A percentile compares a stretch with the other conserved stretches of the same genome.
These are phyloP conservation scores for Friedmanniomyces simplex DNA, from an alignment of 495 filamentous ascomycete species.

Conservation along the genomic window DNA sequence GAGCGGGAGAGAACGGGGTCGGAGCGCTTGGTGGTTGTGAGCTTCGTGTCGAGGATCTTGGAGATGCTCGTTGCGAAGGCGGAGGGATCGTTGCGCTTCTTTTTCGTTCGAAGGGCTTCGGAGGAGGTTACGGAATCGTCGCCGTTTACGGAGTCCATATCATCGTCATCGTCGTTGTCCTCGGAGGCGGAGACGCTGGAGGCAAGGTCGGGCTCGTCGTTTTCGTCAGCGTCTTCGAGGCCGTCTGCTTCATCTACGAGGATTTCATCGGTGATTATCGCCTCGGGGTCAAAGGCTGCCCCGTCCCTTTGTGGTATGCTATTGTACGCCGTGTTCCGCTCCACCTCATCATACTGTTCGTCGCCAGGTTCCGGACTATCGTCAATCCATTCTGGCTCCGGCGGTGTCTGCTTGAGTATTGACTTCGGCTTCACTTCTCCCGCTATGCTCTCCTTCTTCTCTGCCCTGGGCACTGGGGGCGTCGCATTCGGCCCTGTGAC, in stretches of 20 bases:
- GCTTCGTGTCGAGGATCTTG: slow-evolving; percentile 79
- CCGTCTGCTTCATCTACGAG: slow-evolving; percentile 41
- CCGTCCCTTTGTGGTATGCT: slow-evolving; percentile 20
- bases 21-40: slow-evolving; percentile 63
- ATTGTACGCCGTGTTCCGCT: slow-evolving; percentile 25
- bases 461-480: background rate
- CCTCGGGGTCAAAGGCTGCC: slow-evolving; percentile 25
- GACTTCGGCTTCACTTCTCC: slow-evolving; percentile 14
- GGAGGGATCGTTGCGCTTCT: slow-evolving; percentile 80
- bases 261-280: slow-evolving; percentile 53
- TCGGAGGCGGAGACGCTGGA: slow-evolving; percentile 16
- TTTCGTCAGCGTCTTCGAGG: slow-evolving; percentile 23
- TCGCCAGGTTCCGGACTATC: slow-evolving; percentile 11
- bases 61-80: slow-evolving; percentile 86
- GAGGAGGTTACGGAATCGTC: slow-evolving; percentile 20
- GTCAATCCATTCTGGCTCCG: background rate
- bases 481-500: slow-evolving; percentile 24
- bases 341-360: slow-evolving; percentile 27
- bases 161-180: slow-evolving; percentile 25
- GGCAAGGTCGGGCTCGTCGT: slow-evolving; percentile 8
- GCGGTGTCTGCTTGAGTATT: slow-evolving; percentile 16
- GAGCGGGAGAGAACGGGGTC: slow-evolving; percentile 86
- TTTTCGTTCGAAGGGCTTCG: slow-evolving; percentile 15
- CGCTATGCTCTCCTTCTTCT: background rate
- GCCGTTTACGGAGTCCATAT: slow-evolving; percentile 15